These are phyloP conservation scores for Thelonectria blattea DNA, from an alignment of 2,329 filamentous ascomycete species.

Conservation along the genomic window DNA sequence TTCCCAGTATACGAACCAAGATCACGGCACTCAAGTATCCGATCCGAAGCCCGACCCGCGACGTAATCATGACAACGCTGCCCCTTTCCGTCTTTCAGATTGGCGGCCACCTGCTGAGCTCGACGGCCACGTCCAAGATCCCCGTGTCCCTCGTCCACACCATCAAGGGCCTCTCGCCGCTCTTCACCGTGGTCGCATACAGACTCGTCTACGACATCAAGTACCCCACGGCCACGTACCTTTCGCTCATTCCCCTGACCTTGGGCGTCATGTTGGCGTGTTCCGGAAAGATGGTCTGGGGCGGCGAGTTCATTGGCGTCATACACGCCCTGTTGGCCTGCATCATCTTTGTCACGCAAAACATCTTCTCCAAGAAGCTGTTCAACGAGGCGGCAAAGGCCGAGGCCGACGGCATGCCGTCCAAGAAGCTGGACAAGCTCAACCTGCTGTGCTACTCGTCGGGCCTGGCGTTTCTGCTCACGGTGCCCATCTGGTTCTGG, in stretches of 20 bases:
- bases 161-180: slow-evolving; percentile 94
- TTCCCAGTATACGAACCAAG: slow-evolving; percentile 71
- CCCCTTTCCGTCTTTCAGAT: slow-evolving; percentile 93
- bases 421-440: slow-evolving; percentile 90
- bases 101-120: slow-evolving; percentile 89
- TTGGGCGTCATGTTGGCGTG: slow-evolving; percentile 95
- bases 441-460: slow-evolving; percentile 98
- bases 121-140: slow-evolving; percentile 91
- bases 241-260: slow-evolving; percentile 89
- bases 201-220: slow-evolving; percentile 86
- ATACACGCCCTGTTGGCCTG: slow-evolving; percentile 88
- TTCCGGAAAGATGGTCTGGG: slow-evolving; percentile 78
- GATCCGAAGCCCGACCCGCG: slow-evolving; percentile 78
- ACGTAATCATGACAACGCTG: slow-evolving; percentile 86
- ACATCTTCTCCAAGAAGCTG: slow-evolving; percentile 96
- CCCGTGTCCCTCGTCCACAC: slow-evolving; percentile 97
- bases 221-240: slow-evolving; percentile 86
- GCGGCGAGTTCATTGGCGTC: slow-evolving; percentile 88
- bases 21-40: slow-evolving; percentile 84
- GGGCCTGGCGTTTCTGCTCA: slow-evolving; percentile 86
- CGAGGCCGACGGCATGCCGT: slow-evolving; percentile 73
- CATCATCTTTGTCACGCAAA: slow-evolving; percentile 94
- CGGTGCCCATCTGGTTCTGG: slow-evolving; percentile 91
- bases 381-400: slow-evolving; percentile 93
- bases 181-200: slow-evolving; percentile 95